Percentiles rank a stretch among this genome's conserved stretches.
Conservation (phyloP, 2,329 filamentous ascomycete genomes). For the Cladosporium velox region DNA sequence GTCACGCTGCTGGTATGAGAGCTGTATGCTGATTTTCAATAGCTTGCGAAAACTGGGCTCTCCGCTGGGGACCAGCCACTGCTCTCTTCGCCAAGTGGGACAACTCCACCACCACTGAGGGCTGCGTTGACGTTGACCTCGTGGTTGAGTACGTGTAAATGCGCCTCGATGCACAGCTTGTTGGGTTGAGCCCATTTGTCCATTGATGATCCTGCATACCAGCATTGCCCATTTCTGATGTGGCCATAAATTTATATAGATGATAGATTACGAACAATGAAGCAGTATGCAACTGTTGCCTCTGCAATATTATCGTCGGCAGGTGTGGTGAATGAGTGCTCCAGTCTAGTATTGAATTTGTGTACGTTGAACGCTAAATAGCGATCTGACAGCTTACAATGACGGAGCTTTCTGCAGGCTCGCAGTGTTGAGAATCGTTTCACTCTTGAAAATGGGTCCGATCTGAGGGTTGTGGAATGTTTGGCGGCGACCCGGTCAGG, state of each 20-base stretch:
- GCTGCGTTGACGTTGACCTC: constrained; percentile 20
- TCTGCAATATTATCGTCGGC: background rate
- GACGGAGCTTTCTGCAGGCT: background rate
- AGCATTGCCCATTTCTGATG: background rate
- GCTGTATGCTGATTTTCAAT: background rate
- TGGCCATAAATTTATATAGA: background rate
- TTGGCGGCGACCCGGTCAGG: background rate
- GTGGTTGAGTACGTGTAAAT: constrained; percentile 21
- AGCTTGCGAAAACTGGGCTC: constrained; percentile 21
- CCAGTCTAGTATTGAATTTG: background rate
- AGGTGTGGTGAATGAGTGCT: background rate
- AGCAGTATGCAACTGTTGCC: background rate
- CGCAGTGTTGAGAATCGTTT: too few species aligned
- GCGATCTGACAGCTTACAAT: background rate
- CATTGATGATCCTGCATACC: background rate
- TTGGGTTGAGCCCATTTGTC: background rate
- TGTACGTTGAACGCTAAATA: background rate
- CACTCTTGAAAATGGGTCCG: background rate
- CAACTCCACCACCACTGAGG: constrained; percentile 20
- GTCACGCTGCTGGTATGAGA: background rate
- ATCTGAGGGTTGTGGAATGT: background rate
- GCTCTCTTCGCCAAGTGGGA: constrained; percentile 23
- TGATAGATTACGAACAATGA: constrained; percentile 3
- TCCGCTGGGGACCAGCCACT: constrained; percentile 22
- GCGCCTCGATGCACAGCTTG: background rate